phyloP scores from a whole-genome alignment of 148 eudicot species.

The Persicaria maculosa region DNA sequence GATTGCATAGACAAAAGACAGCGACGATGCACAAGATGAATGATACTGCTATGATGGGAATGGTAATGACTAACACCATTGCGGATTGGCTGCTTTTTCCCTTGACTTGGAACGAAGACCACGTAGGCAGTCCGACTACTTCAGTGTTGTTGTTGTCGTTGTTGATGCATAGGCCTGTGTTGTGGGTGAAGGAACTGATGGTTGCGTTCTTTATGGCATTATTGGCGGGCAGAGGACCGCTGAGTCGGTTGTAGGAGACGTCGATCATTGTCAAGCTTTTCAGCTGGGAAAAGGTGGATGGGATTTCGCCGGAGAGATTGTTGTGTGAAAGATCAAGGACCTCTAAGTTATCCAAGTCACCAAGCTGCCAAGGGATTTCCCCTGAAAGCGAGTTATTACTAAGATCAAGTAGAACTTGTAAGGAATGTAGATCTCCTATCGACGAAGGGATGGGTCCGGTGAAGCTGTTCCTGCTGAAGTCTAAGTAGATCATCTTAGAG shows the following conservation, averaged over 20 bases:
- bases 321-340: slow-evolving; percentile 38
- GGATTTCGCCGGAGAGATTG: slow-evolving; percentile 37
- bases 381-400: slow-evolving; percentile 33
- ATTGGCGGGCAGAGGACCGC: slow-evolving; percentile 36
- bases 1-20: slow-evolving; percentile 7
- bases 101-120: background rate
- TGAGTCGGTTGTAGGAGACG: slow-evolving; percentile 41
- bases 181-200: slow-evolving; percentile 19
- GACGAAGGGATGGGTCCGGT: slow-evolving; percentile 25
- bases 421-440: slow-evolving; percentile 25
- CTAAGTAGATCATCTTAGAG: slow-evolving; percentile 25
- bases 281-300: slow-evolving; percentile 28
- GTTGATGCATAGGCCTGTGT: slow-evolving; percentile 35
- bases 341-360: slow-evolving; percentile 23
- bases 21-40: slow-evolving; percentile 16
- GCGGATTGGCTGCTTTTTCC: background rate
- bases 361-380: slow-evolving; percentile 25
- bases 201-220: slow-evolving; percentile 29
- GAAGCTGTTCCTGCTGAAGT: slow-evolving; percentile 34
- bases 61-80: slow-evolving; percentile 13
- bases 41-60: slow-evolving; percentile 18
- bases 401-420: slow-evolving; percentile 29
- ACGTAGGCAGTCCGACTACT: background rate
- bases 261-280: slow-evolving; percentile 23
- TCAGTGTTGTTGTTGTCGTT: background rate